Evolutionary conservation across 2,329 filamentous ascomycete genomes (phyloP).

Genomic region (Purpureocillium lavendulum): DNA sequence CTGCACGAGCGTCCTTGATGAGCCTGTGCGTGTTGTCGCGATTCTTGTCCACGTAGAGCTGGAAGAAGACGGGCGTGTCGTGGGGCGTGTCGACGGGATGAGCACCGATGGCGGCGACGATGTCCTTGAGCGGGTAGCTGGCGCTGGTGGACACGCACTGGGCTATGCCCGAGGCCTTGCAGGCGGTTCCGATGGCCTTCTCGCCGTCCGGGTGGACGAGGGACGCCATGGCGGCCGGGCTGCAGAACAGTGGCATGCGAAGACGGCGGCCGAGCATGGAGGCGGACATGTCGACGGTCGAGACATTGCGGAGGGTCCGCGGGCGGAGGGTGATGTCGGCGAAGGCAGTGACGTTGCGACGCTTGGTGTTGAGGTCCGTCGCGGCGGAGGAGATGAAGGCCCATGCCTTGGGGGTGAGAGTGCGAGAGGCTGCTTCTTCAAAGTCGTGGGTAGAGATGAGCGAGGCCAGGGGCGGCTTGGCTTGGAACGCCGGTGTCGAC

Average conservation of each 20-base stretch:
- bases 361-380: slow-evolving; percentile 50
- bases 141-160: slow-evolving; percentile 56
- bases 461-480: slow-evolving; percentile 9
- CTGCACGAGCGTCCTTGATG: slow-evolving; percentile 31
- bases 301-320: slow-evolving; percentile 48
- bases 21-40: slow-evolving; percentile 40
- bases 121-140: slow-evolving; percentile 47
- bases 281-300: slow-evolving; percentile 37
- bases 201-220: slow-evolving; percentile 59
- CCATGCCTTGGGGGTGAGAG: slow-evolving; percentile 56
- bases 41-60: slow-evolving; percentile 54
- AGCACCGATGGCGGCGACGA: slow-evolving; percentile 22
- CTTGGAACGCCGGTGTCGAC: no score
- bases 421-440: slow-evolving; percentile 43
- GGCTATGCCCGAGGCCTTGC: slow-evolving; percentile 38
- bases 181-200: slow-evolving; percentile 44
- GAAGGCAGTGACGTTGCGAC: slow-evolving; percentile 46
- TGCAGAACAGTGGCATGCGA: slow-evolving; percentile 52
- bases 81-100: slow-evolving; percentile 1
- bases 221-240: slow-evolving; percentile 56
- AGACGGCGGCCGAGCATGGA: slow-evolving; percentile 45
- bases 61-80: slow-evolving; percentile 35
- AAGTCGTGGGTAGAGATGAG: slow-evolving; percentile 43
- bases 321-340: slow-evolving; percentile 50
- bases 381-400: slow-evolving; percentile 61